Percentiles rank a stretch among this genome's conserved stretches.
Conservation (phyloP, 2,329 filamentous ascomycete species). For the Chaetomium olivaceum region DNA sequence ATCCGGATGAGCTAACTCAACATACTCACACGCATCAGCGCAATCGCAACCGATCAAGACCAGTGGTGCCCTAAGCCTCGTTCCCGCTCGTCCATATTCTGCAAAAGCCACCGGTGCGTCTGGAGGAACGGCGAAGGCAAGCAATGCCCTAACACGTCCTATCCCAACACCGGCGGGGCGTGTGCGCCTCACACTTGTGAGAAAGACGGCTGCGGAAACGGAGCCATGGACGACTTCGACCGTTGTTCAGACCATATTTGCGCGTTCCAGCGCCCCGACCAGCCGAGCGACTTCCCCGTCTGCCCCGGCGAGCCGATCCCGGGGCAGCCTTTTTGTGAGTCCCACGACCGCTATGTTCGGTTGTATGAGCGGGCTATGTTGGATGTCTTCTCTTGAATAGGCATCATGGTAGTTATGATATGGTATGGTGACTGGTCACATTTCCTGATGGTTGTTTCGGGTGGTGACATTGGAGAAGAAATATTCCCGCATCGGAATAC, state of each 20-base stretch:
- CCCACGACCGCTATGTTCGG: not conserved
- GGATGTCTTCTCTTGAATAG: not conserved
- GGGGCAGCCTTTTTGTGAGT: not conserved
- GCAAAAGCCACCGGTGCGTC: conserved; percentile 6
- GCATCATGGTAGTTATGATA: too few species aligned
- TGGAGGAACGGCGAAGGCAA: not conserved
- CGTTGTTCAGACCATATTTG: conserved; percentile 9
- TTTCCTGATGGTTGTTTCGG: not conserved
- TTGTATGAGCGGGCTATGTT: not conserved
- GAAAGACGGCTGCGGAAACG: not conserved
- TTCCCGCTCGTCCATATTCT: not conserved
- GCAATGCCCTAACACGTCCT: not conserved
- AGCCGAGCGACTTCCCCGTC: not conserved
- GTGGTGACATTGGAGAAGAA: not conserved
- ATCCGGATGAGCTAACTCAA: not conserved
- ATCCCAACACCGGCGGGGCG: not conserved
- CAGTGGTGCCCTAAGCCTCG: not conserved
- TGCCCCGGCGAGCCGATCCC: not conserved
- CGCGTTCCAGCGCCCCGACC: not conserved
- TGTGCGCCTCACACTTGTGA: not conserved
- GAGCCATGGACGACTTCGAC: not conserved
- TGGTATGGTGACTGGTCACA: not conserved
- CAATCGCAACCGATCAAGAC: not conserved
- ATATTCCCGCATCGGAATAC: not conserved
- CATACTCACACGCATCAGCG: not conserved